Conservation (phyloP, 1,284 basidiomycete genomes). For the Puccinia coronata region DNA sequence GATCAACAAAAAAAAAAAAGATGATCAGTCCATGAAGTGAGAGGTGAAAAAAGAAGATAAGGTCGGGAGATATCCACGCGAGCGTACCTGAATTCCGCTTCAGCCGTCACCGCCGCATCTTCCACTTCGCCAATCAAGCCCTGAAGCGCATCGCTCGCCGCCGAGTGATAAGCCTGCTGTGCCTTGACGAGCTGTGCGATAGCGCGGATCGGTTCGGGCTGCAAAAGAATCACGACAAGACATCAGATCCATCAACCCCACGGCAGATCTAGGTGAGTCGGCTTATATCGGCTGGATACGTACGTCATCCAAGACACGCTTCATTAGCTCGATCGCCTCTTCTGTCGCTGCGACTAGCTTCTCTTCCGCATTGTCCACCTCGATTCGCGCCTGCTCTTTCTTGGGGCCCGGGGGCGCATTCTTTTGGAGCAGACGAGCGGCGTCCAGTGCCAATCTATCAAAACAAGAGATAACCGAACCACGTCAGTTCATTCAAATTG, state of each 20-base stretch:
- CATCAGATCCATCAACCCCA: neutral
- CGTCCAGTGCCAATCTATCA: conserved; percentile 68
- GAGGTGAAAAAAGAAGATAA: neutral
- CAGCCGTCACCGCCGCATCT: conserved; percentile 26
- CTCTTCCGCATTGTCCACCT: conserved; percentile 59
- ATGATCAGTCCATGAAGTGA: neutral
- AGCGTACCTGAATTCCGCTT: conserved; percentile 38
- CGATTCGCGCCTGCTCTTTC: conserved; percentile 51
- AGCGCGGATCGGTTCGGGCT: conserved; percentile 95
- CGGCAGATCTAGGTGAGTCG: neutral
- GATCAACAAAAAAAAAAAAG: neutral
- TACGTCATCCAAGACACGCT: conserved; percentile 58
- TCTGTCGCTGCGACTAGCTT: conserved; percentile 59
- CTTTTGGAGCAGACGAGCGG: conserved; percentile 67
- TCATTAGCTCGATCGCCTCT: conserved; percentile 59
- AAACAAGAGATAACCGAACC: neutral
- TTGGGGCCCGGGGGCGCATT: conserved; percentile 49
- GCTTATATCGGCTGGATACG: neutral
- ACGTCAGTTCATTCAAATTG: conserved; percentile 17
- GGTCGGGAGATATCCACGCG: neutral
- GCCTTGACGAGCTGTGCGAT: conserved; percentile 89
- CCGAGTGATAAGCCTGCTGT: conserved; percentile 34
- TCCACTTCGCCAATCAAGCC: conserved; percentile 35
- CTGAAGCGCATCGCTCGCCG: conserved; percentile 14
- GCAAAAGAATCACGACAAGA: too few relatives aligned